Evolutionary conservation across 352 stramenopile genomes (phyloP), one percentile per base, ranked within the genome.

Genomic region (Phytophthora nicotianae): DNA sequence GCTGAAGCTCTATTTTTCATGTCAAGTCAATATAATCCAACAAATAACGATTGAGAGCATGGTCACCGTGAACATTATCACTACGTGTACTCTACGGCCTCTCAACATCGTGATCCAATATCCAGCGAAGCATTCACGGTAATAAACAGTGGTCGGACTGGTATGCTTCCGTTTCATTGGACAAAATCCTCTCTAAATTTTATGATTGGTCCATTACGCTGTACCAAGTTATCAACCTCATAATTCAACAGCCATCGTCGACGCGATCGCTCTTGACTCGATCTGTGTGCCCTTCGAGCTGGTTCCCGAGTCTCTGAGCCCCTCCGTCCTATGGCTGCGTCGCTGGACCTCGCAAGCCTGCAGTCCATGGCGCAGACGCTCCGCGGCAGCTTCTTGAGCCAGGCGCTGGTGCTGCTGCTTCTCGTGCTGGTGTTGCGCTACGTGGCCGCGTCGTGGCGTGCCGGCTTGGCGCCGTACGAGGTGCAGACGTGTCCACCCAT

Each of bases 401-500:
- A 92, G 58, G 79, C 68, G 37, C 65, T 92, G 35, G 50, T 90
- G 49, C 68, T 88, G 40, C 43, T 92, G 29, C 53, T 88, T 50
- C 50, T 89, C 17, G 60, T 84, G 26, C 49, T 77, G 32, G 37
- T 90, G 40, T 66, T 92, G 54, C 82, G 83, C 62, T 81, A 83
- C 46, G 83, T 85, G 64, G 66, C 75, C 26, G 75, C 79, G 35
- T 77, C 77, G 43, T 91, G 83, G 83, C 75, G 70, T 35, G 61
- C 75, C 32, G 61, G 58, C 10, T 48, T 90, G 27, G 58, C 79
- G 55, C 75, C 84, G 21, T 93, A 81, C 66, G 84, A 93, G 52
- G 72, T 89, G 42, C 76, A 86, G 55, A 87, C 74, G 60, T 90
- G 80, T 66, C 85, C 85, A 19, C 85, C 85, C 24, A 79, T 91